A percentile compares a stretch with the other conserved stretches of the same genome.
These are phyloP conservation scores for Phaeosphaeria sp. DNA, from an alignment of 2,329 filamentous ascomycete genomes.

Conservation along the genomic window DNA sequence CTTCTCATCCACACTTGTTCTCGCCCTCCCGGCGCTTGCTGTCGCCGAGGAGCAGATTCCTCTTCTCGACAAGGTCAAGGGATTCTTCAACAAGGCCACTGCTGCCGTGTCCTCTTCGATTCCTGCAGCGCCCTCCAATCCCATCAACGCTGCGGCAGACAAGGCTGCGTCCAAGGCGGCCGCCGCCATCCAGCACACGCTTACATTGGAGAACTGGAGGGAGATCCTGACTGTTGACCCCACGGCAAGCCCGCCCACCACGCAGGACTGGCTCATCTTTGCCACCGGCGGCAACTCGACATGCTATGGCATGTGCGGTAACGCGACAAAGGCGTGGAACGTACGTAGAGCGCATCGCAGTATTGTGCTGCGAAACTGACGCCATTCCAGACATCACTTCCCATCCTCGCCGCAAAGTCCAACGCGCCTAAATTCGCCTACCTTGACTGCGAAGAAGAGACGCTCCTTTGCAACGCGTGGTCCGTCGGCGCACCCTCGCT, in stretches of 20 bases:
- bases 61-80: slow-evolving; percentile 66
- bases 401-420: slow-evolving; percentile 66
- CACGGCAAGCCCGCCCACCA: slow-evolving; percentile 61
- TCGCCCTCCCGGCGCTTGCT: slow-evolving; percentile 59
- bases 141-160: slow-evolving; percentile 56
- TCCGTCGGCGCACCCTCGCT: slow-evolving; percentile 68
- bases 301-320: slow-evolving; percentile 73
- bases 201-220: slow-evolving; percentile 76
- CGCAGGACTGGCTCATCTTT: slow-evolving; percentile 79
- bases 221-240: slow-evolving; percentile 68
- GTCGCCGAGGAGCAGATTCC: slow-evolving; percentile 65
- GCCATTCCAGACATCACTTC: slow-evolving; percentile 62
- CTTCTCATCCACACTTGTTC: slow-evolving; percentile 57
- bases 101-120: slow-evolving; percentile 62
- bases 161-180: slow-evolving; percentile 62
- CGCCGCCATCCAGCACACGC: slow-evolving; percentile 58
- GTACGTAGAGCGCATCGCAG: slow-evolving; percentile 35
- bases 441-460: slow-evolving; percentile 77
- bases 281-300: slow-evolving; percentile 80
- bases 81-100: slow-evolving; percentile 62
- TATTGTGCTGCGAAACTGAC: slow-evolving; percentile 2
- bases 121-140: slow-evolving; percentile 42
- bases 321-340: slow-evolving; percentile 67
- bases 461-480: slow-evolving; percentile 78
- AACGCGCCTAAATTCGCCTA: slow-evolving; percentile 71